Base-by-base conservation (phyloP, 176 grass and related monocot genomes). In the Lolium multiflorum region DNA sequence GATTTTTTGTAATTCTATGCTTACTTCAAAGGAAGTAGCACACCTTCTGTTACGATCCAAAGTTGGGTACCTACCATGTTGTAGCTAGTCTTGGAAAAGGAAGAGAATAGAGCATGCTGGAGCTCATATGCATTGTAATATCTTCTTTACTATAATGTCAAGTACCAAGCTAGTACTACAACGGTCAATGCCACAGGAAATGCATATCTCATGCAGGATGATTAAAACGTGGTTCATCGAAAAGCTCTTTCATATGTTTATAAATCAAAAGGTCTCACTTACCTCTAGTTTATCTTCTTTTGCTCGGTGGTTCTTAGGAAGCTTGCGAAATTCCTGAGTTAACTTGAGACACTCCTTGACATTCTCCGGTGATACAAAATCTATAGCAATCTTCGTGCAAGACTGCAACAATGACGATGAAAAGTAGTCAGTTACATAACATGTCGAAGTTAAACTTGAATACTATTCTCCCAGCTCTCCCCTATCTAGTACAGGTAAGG, bases 241-340 rank as follows among this genome's bases (percentile, higher is more conserved):
- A 77, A 81, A 71, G 6, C 24, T 11, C 0, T 4, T 88, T 83
- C 81, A 4, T 86, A 90, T 75, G 47, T 18, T 44, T 50, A 81
- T 60, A 77, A 43, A 79, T 15, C 9, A 4, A 76, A 80, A 81
- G 17, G 18, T 11, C 2, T 3, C 83, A 92, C 85, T 8, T 86
- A 97, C 94, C 92, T 97, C 94, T 56, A 97, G 49, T 84, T 97
- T 97, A 71, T 97, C 94, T 88, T 94, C 94, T 59, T 92, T 97
- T 5, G 90, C 92, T 52, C 88, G 90, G 77, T 97, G 94, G 15
- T 85, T 88, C 70, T 85, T 69, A 41, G 92, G 94, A 84, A 97
- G 91, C 18, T 14, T 69, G 7, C 94, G 82, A 39, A 97, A 94
- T 51, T 97, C 90, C 41, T 97, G 83, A 0, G 92, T 97, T 86